Evolutionary conservation across 345 rosid genomes (phyloP), one percentile per base, ranked within the genome.

Genomic region (thale cress (Arabidopsis thaliana)): DNA sequence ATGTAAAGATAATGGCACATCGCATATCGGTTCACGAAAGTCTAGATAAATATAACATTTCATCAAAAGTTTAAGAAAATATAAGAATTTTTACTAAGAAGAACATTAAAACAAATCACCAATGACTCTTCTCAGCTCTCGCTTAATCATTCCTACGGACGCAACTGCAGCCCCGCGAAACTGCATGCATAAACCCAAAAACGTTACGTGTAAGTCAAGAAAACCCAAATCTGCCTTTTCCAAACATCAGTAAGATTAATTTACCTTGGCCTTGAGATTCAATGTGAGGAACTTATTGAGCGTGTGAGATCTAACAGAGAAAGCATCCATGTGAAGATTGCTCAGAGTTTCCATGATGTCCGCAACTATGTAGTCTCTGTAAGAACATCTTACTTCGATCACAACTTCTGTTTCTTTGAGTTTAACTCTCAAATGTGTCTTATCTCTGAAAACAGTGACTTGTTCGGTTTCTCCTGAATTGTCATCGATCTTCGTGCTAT

Each of bases 341-440:
- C 84, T 87, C 20, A 85, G 78, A 59, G 89, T 86, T 79, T 91
- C 96, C 91, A 94, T 87, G 78, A 91, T 79, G 65, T 94, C 95
- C 14, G 85, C 85, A 81, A 91, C 66, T 44, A 91, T 77, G 51
- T 82, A 86, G 67, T 91, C 93, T 76, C 93, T 87, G 65, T 81
- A 85, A 46, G 71, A 82, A 81, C 96, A 91, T 78, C 71, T 83
- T 68, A 91, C 84, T 80, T 93, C 93, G 45, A 94, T 81, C 30
- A 70, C 42, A 67, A 91, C 89, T 51, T 94, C 82, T 69, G 71
- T 69, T 50, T 74, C 82, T 69, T 69, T 74, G 10, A 79, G 65
- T 25, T 74, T 68, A 30, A 79, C 76, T 32, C 67, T 66, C 53
- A 76, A 71, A 67, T 87, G 85, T 13, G 78, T 75, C 34, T 87